Conservation (phyloP, 352 stramenopile species). For the Pythium vanterpoolii region DNA sequence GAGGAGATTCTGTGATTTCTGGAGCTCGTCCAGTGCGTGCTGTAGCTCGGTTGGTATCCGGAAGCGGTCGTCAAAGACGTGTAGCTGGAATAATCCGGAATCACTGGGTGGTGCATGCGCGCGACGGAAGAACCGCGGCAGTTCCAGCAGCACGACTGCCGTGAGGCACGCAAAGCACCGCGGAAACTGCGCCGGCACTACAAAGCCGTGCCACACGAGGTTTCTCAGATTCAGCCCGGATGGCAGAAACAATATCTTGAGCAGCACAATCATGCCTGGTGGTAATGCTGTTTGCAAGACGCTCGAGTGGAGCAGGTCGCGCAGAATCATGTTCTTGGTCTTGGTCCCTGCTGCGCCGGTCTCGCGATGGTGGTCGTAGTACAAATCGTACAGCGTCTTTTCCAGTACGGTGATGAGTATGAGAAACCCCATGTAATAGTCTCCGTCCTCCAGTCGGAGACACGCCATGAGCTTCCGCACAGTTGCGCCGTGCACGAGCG, state of each 20-base stretch:
- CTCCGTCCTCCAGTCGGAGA: constrained; percentile 24
- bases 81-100: constrained; percentile 29
- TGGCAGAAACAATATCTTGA: constrained; percentile 56
- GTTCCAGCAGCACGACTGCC: constrained; percentile 37
- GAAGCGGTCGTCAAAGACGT: constrained; percentile 22
- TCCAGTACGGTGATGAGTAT: constrained; percentile 62
- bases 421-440: constrained; percentile 58
- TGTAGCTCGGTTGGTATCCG: background rate
- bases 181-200: constrained; percentile 46
- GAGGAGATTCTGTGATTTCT: background rate
- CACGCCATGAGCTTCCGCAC: constrained; percentile 27
- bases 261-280: constrained; percentile 35
- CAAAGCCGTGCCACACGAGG: constrained; percentile 69
- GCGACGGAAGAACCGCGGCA: constrained; percentile 23
- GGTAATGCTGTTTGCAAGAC: constrained; percentile 33
- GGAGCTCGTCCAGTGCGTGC: background rate
- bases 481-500: constrained; percentile 28
- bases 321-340: constrained; percentile 66
- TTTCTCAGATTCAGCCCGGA: constrained; percentile 65
- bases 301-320: constrained; percentile 53
- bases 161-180: constrained; percentile 55
- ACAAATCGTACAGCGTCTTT: constrained; percentile 57
- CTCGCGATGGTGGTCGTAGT: constrained; percentile 17
- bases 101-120: background rate
- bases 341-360: constrained; percentile 6